phyloP scores from a whole-genome alignment of 1,284 basidiomycete genomes.

The Lignosus rhinocerotis region DNA sequence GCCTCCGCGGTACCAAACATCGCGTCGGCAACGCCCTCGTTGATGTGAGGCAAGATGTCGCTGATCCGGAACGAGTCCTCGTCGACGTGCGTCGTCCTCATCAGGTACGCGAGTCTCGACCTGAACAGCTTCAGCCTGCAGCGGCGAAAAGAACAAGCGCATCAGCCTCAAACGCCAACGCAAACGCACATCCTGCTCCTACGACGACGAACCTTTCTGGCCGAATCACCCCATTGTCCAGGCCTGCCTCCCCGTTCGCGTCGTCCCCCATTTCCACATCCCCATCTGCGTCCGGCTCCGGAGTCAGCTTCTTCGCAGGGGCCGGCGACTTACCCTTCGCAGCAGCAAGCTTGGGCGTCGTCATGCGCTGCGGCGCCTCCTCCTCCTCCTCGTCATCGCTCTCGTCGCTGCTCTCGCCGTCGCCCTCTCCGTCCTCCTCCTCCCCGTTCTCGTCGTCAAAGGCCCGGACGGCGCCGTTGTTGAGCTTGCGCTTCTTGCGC shows the following conservation, averaged over 20 bases:
- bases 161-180: neutral
- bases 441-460: slow-evolving; percentile 46
- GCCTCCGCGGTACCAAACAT: slow-evolving; percentile 86
- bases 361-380: slow-evolving; percentile 54
- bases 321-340: slow-evolving; percentile 26
- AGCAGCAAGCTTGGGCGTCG: slow-evolving; percentile 36
- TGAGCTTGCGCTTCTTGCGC: slow-evolving; percentile 82
- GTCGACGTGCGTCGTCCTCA: slow-evolving; percentile 69
- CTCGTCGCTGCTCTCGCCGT: slow-evolving; percentile 42
- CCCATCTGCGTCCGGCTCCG: slow-evolving; percentile 51
- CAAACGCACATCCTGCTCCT: neutral
- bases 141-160: neutral
- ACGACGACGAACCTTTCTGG: slow-evolving; percentile 54
- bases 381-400: slow-evolving; percentile 56
- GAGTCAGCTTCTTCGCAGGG: slow-evolving; percentile 16
- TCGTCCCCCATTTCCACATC: slow-evolving; percentile 62
- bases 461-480: slow-evolving; percentile 48
- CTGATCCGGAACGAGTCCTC: slow-evolving; percentile 75
- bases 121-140: slow-evolving; percentile 78
- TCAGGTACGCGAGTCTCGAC: slow-evolving; percentile 67
- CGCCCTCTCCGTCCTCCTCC: slow-evolving; percentile 45
- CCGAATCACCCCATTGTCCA: slow-evolving; percentile 44
- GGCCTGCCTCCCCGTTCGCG: slow-evolving; percentile 30
- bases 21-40: slow-evolving; percentile 70
- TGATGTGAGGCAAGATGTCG: slow-evolving; percentile 76